Evolutionary conservation across 2,329 filamentous ascomycete species (phyloP).

Genomic region (Fusarium algeriense): DNA sequence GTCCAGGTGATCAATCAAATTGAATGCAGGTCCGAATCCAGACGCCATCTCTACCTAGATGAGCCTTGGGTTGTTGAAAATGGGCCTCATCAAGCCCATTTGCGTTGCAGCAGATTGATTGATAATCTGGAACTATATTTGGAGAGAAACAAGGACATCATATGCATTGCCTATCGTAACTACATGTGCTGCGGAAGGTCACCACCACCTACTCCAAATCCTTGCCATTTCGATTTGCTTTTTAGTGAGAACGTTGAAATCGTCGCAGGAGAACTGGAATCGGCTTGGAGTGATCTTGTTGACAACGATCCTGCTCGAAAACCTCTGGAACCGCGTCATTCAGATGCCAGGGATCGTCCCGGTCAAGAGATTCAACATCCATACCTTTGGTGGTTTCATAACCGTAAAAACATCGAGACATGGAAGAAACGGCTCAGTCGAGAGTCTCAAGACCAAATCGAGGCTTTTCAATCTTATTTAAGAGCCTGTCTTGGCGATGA

Average conservation of each 20-base stretch:
- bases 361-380: neutral
- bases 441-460: fast-evolving
- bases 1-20: neutral
- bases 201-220: fast-evolving
- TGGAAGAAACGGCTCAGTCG: fast-evolving
- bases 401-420: neutral
- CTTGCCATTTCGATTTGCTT: fast-evolving
- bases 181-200: neutral
- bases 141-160: neutral
- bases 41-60: neutral
- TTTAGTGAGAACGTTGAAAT: fast-evolving
- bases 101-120: neutral
- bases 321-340: neutral
- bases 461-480: neutral
- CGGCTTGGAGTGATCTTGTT: neutral
- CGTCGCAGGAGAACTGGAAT: neutral
- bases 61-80: neutral
- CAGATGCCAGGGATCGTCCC: neutral
- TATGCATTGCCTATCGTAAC: neutral
- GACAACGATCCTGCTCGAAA: neutral
- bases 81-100: neutral
- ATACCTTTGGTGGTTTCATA: neutral
- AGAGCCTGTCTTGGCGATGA: fast-evolving
- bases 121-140: neutral
- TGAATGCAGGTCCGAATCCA: neutral